These are phyloP conservation scores for Chloranthus sessilifolius DNA, from an alignment of 164 flowering plant genomes.

Conservation along the genomic window DNA sequence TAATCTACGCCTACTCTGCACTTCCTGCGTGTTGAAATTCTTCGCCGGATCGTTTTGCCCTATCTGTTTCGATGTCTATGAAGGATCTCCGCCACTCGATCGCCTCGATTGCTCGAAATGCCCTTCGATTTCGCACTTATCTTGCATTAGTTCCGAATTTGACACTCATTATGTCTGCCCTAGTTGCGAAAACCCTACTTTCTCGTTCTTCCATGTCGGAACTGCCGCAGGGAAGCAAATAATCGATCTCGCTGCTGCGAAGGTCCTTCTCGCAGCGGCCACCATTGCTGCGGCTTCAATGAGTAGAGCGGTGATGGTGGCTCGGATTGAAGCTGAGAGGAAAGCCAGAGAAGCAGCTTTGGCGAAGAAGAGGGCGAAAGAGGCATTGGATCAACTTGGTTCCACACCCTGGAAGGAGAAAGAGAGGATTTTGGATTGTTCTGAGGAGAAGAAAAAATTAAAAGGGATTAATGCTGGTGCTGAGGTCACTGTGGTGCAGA, in stretches of 20 bases:
- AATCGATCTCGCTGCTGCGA: constrained; percentile 34
- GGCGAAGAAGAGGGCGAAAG: constrained; percentile 54
- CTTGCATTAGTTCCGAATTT: constrained; percentile 24
- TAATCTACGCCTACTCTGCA: constrained; percentile 41
- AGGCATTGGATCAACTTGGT: constrained; percentile 42
- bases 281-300: constrained; percentile 46
- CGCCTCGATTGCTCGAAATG: constrained; percentile 43
- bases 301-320: constrained; percentile 34
- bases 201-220: constrained; percentile 28
- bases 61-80: constrained; percentile 36
- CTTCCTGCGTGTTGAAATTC: constrained; percentile 27
- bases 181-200: constrained; percentile 38
- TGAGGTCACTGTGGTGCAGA: too few species aligned
- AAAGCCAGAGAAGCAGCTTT: constrained; percentile 52
- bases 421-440: too few species aligned
- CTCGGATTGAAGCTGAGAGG: constrained; percentile 49
- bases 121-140: constrained; percentile 40
- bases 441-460: too few species aligned
- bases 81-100: constrained; percentile 21
- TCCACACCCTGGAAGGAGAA: too few species aligned
- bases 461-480: too few species aligned
- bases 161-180: constrained; percentile 24
- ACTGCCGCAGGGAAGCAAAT: constrained; percentile 1
- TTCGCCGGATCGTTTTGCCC: constrained; percentile 54
- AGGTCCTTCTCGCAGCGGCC: constrained; percentile 47